Evolutionary conservation across 176 grass and related monocot genomes (phyloP).

Genomic region (Juncus effusus): DNA sequence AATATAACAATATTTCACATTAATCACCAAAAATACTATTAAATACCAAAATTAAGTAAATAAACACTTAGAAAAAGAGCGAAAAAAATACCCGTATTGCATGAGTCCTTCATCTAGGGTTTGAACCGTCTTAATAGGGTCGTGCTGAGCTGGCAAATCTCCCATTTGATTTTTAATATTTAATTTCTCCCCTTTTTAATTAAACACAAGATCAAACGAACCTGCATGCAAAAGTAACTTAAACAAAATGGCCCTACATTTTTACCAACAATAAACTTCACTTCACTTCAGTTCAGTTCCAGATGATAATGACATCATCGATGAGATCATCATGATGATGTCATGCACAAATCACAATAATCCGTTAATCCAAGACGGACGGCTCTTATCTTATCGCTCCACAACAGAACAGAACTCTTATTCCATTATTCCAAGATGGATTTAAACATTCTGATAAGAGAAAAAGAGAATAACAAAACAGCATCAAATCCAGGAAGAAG

Average conservation of each 20-base stretch:
- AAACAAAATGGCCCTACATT: conserved; percentile 47
- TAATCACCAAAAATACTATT: conserved; percentile 7
- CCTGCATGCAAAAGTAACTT: conserved; percentile 77
- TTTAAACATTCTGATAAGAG: conserved; percentile 33
- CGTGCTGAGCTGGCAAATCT: conserved; percentile 19
- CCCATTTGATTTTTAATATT: conserved; percentile 21
- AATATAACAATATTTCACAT: conserved; percentile 15
- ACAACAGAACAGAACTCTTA: conserved; percentile 24
- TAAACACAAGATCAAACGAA: conserved; percentile 49
- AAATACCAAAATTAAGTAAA: neutral
- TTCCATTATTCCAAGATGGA: conserved; percentile 45
- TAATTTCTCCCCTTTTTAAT: conserved; percentile 23
- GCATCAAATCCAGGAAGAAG: conserved; percentile 21
- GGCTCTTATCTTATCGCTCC: conserved; percentile 73
- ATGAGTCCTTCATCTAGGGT: conserved; percentile 54
- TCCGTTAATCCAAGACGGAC: conserved; percentile 27
- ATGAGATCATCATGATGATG: conserved; percentile 1
- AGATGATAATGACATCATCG: conserved; percentile 39
- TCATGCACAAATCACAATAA: conserved; percentile 53
- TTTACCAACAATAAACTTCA: conserved; percentile 33
- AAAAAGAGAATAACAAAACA: conserved; percentile 32
- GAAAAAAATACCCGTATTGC: conserved; percentile 71
- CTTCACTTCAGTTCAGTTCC: conserved; percentile 23
- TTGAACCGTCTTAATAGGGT: conserved; percentile 9
- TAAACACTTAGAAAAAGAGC: neutral